Evolutionary conservation across 208 protist species (phyloP).

Genomic region (Herpetomonas samuelpessoai): DNA sequence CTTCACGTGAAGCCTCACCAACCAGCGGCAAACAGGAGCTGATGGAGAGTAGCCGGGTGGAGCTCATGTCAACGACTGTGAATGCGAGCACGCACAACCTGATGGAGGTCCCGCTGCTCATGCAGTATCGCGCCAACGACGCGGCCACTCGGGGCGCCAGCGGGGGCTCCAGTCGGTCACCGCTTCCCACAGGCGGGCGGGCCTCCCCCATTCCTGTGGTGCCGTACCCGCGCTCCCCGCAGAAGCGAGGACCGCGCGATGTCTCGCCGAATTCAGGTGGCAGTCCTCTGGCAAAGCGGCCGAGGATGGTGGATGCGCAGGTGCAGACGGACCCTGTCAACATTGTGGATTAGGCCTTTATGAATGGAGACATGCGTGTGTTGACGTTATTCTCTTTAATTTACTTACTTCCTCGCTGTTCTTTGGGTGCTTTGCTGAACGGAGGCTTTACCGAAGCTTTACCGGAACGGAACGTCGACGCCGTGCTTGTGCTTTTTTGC

Average conservation of each 20-base stretch:
- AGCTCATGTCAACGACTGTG: constrained; percentile 28
- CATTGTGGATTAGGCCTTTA: constrained; percentile 49
- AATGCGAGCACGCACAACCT: constrained; percentile 1
- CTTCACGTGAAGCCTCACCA: background rate
- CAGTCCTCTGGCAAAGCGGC: background rate
- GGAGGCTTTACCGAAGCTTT: too few relatives aligned
- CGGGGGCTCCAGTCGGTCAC: background rate
- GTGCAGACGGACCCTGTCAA: constrained; percentile 69
- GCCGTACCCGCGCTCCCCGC: too few relatives aligned
- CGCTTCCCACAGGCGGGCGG: too few relatives aligned
- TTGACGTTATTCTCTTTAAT: too few relatives aligned
- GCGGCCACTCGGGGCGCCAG: constrained; percentile 9
- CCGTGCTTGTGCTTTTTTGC: too few relatives aligned
- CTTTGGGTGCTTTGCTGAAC: too few relatives aligned
- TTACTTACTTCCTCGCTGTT: too few relatives aligned
- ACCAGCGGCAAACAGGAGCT: constrained; percentile 9
- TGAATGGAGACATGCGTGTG: too few relatives aligned
- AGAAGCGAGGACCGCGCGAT: too few relatives aligned
- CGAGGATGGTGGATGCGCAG: constrained; percentile 22
- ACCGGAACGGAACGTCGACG: too few relatives aligned
- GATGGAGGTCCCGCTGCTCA: constrained; percentile 29
- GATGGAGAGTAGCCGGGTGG: constrained; percentile 18
- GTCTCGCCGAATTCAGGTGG: too few relatives aligned
- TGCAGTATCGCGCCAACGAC: constrained; percentile 22
- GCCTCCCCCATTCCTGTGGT: too few relatives aligned